phyloP scores from a whole-genome alignment of 1,139 yeast genomes.

The Nakaseomyces uthaithaninus region DNA sequence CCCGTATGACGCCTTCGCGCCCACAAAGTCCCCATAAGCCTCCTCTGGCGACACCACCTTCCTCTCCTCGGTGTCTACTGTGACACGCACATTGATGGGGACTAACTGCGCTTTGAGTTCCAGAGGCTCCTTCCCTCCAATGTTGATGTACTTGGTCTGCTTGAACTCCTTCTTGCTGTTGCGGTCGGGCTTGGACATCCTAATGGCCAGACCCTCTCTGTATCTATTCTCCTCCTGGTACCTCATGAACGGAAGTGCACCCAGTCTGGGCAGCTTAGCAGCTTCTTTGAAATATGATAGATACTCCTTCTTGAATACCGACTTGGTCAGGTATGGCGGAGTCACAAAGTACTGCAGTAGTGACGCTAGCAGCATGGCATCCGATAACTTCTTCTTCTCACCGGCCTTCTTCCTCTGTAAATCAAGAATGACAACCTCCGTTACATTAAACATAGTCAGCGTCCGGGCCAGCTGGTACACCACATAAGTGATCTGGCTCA shows the following conservation, averaged over 20 bases:
- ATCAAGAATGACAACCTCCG: constrained; percentile 65
- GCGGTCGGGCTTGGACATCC: constrained; percentile 41
- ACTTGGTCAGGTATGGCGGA: constrained; percentile 69
- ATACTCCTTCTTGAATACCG: constrained; percentile 46
- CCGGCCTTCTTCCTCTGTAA: constrained; percentile 21
- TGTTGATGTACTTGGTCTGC: constrained; percentile 62
- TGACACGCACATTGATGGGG: constrained; percentile 73
- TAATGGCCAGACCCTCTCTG: constrained; percentile 66
- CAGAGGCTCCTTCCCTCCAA: constrained; percentile 54
- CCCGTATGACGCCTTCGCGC: constrained; percentile 59
- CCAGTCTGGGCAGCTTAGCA: constrained; percentile 57
- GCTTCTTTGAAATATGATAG: constrained; percentile 54
- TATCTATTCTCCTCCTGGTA: constrained; percentile 35
- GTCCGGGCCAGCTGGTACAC: constrained; percentile 75
- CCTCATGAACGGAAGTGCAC: constrained; percentile 66
- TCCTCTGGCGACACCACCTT: constrained; percentile 62
- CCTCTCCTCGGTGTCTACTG: constrained; percentile 57
- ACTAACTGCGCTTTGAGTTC: constrained; percentile 55
- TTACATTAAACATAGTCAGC: constrained; percentile 58
- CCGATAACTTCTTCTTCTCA: constrained; percentile 24
- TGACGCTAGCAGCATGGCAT: constrained; percentile 54
- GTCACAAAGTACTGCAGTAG: constrained; percentile 76
- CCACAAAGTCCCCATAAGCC: constrained; percentile 56
- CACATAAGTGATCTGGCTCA: constrained; percentile 64
- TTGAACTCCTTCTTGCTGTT: constrained; percentile 41